Evolutionary conservation across 768 basidiomycete genomes (phyloP).

Genomic region (Gautieria morchelliformis): DNA sequence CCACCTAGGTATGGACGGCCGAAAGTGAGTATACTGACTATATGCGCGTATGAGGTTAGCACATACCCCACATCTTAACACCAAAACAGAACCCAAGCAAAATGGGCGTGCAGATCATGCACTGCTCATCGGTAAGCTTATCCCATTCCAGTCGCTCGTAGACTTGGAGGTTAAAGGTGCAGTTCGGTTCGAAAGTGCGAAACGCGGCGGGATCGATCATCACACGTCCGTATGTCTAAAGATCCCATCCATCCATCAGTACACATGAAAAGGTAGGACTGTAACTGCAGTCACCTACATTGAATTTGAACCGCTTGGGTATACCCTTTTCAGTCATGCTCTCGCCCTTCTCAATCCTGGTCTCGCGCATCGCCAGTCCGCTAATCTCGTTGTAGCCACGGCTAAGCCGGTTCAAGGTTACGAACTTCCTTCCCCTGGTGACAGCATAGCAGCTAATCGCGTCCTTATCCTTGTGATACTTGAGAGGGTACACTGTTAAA

Average conservation of each 20-base stretch:
- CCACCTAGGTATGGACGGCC: not conserved
- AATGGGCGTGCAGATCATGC: slow-evolving; percentile 19
- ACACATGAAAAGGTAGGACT: not conserved
- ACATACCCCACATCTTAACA: slow-evolving; percentile 21
- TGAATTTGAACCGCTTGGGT: slow-evolving; percentile 4
- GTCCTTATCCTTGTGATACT: slow-evolving; percentile 6
- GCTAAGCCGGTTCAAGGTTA: not conserved
- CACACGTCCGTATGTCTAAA: slow-evolving; percentile 18
- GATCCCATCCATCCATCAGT: not conserved
- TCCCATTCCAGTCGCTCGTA: slow-evolving; percentile 10
- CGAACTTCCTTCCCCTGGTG: slow-evolving; percentile 11
- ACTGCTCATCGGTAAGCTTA: slow-evolving; percentile 17
- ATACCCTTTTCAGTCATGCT: not conserved
- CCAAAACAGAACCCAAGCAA: slow-evolving; percentile 19
- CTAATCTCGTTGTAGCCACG: slow-evolving; percentile 12
- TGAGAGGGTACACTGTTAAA: slow-evolving; percentile 14
- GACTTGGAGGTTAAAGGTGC: slow-evolving; percentile 13
- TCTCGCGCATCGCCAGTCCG: slow-evolving; percentile 13
- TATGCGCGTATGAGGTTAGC: no score
- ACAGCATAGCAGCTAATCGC: slow-evolving; percentile 8
- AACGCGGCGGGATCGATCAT: slow-evolving; percentile 21
- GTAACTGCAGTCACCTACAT: not conserved
- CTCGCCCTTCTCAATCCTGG: not conserved
- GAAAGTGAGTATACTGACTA: not conserved
- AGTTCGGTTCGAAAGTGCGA: slow-evolving; percentile 16